Evolutionary conservation across 306 rosid genomes (phyloP), one percentile per base, ranked within the genome.

Genomic region (Quercus robur): DNA sequence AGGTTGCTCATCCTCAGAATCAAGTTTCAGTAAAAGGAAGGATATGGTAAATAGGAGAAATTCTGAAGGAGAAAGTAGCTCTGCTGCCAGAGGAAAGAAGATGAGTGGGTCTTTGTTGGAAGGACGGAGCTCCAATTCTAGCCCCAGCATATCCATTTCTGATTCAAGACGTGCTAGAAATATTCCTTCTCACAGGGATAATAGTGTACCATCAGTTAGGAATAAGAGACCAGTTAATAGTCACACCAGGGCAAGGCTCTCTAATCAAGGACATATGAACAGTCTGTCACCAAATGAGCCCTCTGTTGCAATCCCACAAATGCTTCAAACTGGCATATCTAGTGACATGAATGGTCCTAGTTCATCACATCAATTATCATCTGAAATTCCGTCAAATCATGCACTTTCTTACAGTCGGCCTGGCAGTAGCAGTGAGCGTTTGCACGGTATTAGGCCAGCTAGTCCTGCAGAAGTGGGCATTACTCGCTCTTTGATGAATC

Each of bases 21-120:
- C 85, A 74, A 87, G 78, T 68, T 62, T 74, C 28, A 83, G 61
- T 83, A 87, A 74, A 86, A 90, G 84, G 85, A 91, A 85, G 71
- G 92, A 96, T 64, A 69, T 80, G 21, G 75, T 87, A 8, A 92
- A 88, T 86, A 91, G 80, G 81, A 88, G 90, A 84, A 80, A 79
- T 64, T 87, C 86, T 74, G 97, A 91, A 83, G 98, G 97, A 78
- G 99, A 96, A 86, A 86, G 91, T 76, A 96, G 97, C 78, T 93
- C 96, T 38, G 33, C 80, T 81, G 70, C 89, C 57, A 86, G 81
- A 86, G 97, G 97, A 78, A 96, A 93, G 90, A 96, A 88, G 85
- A 91, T 87, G 33, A 87, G 81, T 38, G 97, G 91, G 4, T 81
- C 90, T 28, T 78, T 88, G 9, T 82, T 75, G 51, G 90, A 88